Evolutionary conservation across 768 basidiomycete genomes (phyloP), one percentile per base, ranked within the genome.

Genomic region (Tulasnella sp.): DNA sequence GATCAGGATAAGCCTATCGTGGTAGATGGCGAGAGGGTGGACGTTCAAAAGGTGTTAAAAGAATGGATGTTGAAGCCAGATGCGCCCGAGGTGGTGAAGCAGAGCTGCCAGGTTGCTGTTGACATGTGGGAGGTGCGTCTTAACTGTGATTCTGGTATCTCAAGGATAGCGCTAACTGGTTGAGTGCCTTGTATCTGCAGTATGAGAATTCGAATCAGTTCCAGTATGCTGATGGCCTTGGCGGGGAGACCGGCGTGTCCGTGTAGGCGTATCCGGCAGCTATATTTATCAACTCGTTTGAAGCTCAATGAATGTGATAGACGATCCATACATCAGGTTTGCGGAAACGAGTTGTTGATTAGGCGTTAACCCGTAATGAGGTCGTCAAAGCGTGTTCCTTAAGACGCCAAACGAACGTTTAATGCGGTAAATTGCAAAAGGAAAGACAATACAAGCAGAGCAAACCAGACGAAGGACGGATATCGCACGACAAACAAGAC

Each of bases 91-190:
- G 94, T 98, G 21, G 96, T 99, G 2, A 80, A 85, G 56, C 94
- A 99, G 73, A 96, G 93, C 64, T 98, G 96, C 71, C 83, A 92
- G 67, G 84, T 99, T 51, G 96, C 96, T 2, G 79, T 99, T 56
- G 96, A 96, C 70, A 92, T 97, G 90, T 96, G 88, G 83, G 89
- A 92, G 83, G 88, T 87, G 56, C 23, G 81, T 72, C 19, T 3
- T 19, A 30, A n/a, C 24, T n/a, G 19, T 13, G n/a, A 17, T 30
- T 32, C 2, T 2, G 23, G 11, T 24, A 43, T 61, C 50, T 54
- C 56, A 64, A 15, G 65, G 24, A 30, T 43, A 51, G 5, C 43
- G 19, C 10, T 24, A 7, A n/a, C n/a, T n/a, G n/a, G n/a, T 4
- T 9, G 3, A 26, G 8, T 17, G 11, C 11, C 19, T 15, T 45